Evolutionary conservation across 2,329 filamentous ascomycete genomes (phyloP).

Genomic region (Penicillium polonicum): DNA sequence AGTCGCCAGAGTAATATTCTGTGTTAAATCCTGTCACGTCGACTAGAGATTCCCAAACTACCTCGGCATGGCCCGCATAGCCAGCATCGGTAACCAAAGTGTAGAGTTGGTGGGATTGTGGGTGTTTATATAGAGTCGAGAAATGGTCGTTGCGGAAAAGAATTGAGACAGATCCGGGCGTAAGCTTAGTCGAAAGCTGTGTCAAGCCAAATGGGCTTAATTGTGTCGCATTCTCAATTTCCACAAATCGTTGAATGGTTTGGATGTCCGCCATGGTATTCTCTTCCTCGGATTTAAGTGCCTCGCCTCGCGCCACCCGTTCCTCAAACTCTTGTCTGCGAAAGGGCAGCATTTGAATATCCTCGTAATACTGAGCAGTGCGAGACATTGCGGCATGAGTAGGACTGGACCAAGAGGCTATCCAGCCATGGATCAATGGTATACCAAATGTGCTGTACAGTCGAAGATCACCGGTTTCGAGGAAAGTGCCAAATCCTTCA

Average conservation of each 20-base stretch:
- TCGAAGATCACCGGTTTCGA: conserved; percentile 82
- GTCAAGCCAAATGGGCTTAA: conserved; percentile 78
- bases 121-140: conserved; percentile 87
- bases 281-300: conserved; percentile 70
- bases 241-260: conserved; percentile 80
- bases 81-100: conserved; percentile 91
- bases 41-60: conserved; percentile 92
- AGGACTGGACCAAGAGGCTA: conserved; percentile 65
- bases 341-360: conserved; percentile 85
- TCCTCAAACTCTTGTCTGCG: conserved; percentile 83
- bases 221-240: conserved; percentile 73
- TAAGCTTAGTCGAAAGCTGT: conserved; percentile 67
- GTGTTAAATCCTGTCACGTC: conserved; percentile 82
- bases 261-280: conserved; percentile 77
- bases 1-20: conserved; percentile 87
- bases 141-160: conserved; percentile 98
- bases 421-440: conserved; percentile 89
- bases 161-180: conserved; percentile 79
- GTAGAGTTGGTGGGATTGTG: conserved; percentile 70
- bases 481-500: conserved; percentile 68
- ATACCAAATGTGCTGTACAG: conserved; percentile 87
- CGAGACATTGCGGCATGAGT: conserved; percentile 69
- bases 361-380: conserved; percentile 82
- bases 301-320: conserved; percentile 64
- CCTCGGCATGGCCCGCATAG: conserved; percentile 80